Base-by-base conservation (phyloP, 257 asterid genomes). In the Scutellaria barbata region DNA sequence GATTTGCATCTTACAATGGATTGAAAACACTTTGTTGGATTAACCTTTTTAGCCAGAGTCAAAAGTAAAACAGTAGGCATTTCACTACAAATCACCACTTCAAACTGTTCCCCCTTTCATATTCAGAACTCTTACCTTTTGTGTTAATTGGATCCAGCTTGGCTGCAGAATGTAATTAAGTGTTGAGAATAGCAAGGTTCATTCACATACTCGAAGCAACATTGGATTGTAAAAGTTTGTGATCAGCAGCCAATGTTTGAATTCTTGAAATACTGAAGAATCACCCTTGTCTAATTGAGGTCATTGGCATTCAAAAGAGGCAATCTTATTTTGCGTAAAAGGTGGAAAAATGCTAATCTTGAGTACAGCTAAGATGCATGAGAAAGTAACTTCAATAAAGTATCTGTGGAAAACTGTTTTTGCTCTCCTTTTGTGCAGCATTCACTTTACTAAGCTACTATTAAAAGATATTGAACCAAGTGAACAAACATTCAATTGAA, bases 401-500 rank as follows among this genome's bases (percentile, higher is more conserved):
- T 62, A 5, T 42, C 8, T 42, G 45, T 41, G 7, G 45, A 6
- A 41, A 1, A 5, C 9, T 5, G 35, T 42, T 63, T 74, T 2
- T 57, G 46, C 51, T 56, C 47, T 33, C 43, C 56, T 73, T 61
- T n/a, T 25, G 35, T 42, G 53, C 58, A 7, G 48, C 5, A 30
- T 30, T 30, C 4, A 5, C 35, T 30, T 30, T 30, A 30, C 4
- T 50, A 0, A 30, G 5, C 10, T 37, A 12, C 39, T 35, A n/a
- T 63, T 68, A 68, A 52, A 11, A 3, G 9, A 39, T 17, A 48
- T 56, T 25, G n/a, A 33, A 14, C 57, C 33, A 30, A 57, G 58
- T 70, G 50, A 46, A 46, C 35, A 55, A 6, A 53, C 55, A 33
- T 48, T 50, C 6, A 66, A 66, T 59, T 59, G 65, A 59, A 59